A percentile compares a stretch with the other conserved stretches of the same genome.
phyloP scores from a whole-genome alignment of 768 basidiomycete species.

The Calocybe cyanea region DNA sequence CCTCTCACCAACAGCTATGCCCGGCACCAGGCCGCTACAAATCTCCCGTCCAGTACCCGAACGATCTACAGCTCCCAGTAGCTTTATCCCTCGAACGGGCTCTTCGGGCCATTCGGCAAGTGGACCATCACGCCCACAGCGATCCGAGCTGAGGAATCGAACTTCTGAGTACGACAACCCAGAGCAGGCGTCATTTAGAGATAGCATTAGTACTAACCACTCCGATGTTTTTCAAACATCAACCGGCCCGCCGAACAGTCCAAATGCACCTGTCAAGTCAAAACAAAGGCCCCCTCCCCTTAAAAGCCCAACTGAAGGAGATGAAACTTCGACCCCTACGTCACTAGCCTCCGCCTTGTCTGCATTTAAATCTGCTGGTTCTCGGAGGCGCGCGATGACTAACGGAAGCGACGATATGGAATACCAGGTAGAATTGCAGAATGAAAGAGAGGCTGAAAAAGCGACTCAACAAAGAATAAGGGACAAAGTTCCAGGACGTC shows the following conservation, averaged over 20 bases:
- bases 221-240: slow-evolving; percentile 23
- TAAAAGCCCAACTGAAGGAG: slow-evolving; percentile 31
- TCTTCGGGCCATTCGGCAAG: slow-evolving; percentile 38
- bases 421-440: slow-evolving; percentile 53
- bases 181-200: slow-evolving; percentile 44
- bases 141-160: slow-evolving; percentile 62
- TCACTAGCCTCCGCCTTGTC: slow-evolving; percentile 56
- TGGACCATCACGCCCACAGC: slow-evolving; percentile 61
- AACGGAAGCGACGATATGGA: slow-evolving; percentile 52
- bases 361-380: slow-evolving; percentile 66
- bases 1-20: slow-evolving; percentile 30
- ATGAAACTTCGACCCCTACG: slow-evolving; percentile 38
- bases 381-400: slow-evolving; percentile 50
- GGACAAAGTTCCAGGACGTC: slow-evolving; percentile 61
- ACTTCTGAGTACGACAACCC: slow-evolving; percentile 50
- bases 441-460: slow-evolving; percentile 61
- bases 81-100: slow-evolving; percentile 31
- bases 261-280: slow-evolving; percentile 14
- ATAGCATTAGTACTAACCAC: slow-evolving; percentile 47
- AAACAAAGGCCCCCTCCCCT: slow-evolving; percentile 27
- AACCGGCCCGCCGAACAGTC: slow-evolving; percentile 8
- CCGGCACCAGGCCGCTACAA: slow-evolving; percentile 52
- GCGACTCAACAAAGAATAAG: slow-evolving; percentile 65
- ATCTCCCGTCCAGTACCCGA: slow-evolving; percentile 49
- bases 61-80: slow-evolving; percentile 51